Evolutionary conservation across 805 yeast genomes (phyloP).

Genomic region (Jamesozyma rosinii): DNA sequence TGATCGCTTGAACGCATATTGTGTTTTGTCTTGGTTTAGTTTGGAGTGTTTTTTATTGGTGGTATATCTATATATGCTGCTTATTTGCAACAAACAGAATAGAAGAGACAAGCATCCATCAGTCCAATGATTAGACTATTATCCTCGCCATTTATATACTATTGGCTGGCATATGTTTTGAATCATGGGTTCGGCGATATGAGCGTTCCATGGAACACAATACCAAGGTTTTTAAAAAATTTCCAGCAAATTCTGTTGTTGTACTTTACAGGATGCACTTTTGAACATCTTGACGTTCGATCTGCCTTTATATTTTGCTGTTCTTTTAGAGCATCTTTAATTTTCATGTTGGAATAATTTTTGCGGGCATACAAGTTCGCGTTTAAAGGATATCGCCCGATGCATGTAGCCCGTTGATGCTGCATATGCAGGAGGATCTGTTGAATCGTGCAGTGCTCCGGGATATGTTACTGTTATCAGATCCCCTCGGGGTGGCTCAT

Average conservation of each 20-base stretch:
- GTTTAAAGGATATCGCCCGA: background rate
- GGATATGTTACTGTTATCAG: background rate
- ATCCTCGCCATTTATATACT: background rate
- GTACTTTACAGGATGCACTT: background rate
- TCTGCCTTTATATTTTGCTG: background rate
- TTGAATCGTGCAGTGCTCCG: too few relatives aligned
- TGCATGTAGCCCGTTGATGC: background rate
- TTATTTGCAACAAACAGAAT: slow-evolving; percentile 10
- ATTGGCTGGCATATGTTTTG: background rate
- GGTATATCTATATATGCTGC: slow-evolving; percentile 11
- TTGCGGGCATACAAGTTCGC: background rate
- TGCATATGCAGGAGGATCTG: too few relatives aligned
- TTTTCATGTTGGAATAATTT: background rate
- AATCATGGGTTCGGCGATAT: background rate
- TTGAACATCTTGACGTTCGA: background rate
- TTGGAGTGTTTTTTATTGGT: slow-evolving; percentile 1
- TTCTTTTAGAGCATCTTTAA: background rate
- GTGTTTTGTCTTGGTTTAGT: background rate
- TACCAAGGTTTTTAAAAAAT: background rate
- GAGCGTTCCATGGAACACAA: background rate
- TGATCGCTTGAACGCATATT: background rate
- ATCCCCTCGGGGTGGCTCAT: too few relatives aligned
- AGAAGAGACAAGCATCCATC: slow-evolving; percentile 1
- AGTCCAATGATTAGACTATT: background rate
- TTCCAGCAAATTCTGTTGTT: background rate